Percentiles rank a stretch among this genome's conserved stretches.
Conservation (phyloP, 208 protist genomes). For the Trypanosoma scelopori region DNA sequence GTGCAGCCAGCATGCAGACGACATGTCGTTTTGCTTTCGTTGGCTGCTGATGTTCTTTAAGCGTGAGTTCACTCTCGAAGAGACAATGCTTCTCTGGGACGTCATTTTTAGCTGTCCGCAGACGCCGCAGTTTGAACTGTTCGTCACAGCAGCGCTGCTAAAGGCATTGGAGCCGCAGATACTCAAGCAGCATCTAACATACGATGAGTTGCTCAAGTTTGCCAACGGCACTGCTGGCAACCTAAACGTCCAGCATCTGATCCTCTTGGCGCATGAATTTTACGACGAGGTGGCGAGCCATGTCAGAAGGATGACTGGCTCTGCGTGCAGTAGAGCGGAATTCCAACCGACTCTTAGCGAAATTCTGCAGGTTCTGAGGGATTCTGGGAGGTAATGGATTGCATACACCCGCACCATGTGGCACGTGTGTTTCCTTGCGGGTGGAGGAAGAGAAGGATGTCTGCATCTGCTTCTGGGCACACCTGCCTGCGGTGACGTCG, state of each 20-base stretch:
- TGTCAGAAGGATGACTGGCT: constrained; percentile 11
- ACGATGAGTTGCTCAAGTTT: constrained; percentile 69
- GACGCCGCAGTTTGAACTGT: constrained; percentile 63
- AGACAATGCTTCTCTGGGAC: constrained; percentile 86
- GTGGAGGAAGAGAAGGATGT: no score
- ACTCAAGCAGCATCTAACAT: constrained; percentile 39
- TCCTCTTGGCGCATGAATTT: constrained; percentile 54
- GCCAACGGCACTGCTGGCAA: constrained; percentile 47
- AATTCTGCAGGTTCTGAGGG: constrained; percentile 29
- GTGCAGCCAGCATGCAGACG: constrained; percentile 32
- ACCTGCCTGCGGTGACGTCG: no score
- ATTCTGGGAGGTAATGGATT: constrained; percentile 1
- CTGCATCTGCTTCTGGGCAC: no score
- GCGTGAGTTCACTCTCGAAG: constrained; percentile 69
- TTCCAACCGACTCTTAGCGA: constrained; percentile 38
- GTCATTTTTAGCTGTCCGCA: constrained; percentile 71
- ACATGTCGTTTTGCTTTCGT: constrained; percentile 89
- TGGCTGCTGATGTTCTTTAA: constrained; percentile 89
- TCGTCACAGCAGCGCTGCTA: constrained; percentile 67
- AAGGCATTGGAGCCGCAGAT: constrained; percentile 51
- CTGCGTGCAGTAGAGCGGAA: background rate
- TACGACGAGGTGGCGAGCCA: constrained; percentile 49
- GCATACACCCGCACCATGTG: background rate
- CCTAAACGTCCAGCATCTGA: constrained; percentile 47
- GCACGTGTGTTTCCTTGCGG: no score